These are phyloP conservation scores for Kazachstania bromeliacearum DNA, from an alignment of 805 yeast genomes.

Conservation along the genomic window DNA sequence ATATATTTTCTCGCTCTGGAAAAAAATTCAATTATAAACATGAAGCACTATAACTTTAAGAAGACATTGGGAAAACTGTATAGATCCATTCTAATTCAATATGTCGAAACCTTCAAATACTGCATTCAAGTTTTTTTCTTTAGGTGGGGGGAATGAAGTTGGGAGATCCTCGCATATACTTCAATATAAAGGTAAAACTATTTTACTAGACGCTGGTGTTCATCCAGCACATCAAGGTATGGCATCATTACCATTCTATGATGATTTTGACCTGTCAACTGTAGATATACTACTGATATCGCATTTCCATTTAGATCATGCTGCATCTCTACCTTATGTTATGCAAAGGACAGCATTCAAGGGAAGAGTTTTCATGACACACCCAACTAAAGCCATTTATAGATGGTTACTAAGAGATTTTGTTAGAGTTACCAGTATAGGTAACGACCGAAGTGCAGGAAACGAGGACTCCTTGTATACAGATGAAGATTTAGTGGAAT, in stretches of 20 bases:
- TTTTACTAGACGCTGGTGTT: slow-evolving; percentile 96
- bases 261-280: slow-evolving; percentile 81
- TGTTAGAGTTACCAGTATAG: slow-evolving; percentile 71
- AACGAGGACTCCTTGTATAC: slow-evolving; percentile 55
- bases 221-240: slow-evolving; percentile 93
- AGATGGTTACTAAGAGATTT: slow-evolving; percentile 93
- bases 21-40: no score
- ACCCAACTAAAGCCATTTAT: slow-evolving; percentile 96
- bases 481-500: slow-evolving; percentile 79
- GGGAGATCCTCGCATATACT: slow-evolving; percentile 93
- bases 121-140: slow-evolving; percentile 62
- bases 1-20: no score
- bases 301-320: slow-evolving; percentile 96
- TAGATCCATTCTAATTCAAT: no score
- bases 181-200: slow-evolving; percentile 85
- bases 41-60: background rate
- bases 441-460: slow-evolving; percentile 34
- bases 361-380: slow-evolving; percentile 98
- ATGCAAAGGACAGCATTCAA: slow-evolving; percentile 93
- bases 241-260: slow-evolving; percentile 88
- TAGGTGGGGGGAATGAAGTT: slow-evolving; percentile 98
- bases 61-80: background rate
- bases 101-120: slow-evolving; percentile 20
- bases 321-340: slow-evolving; percentile 94
- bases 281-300: slow-evolving; percentile 82